Conservation (phyloP, 1,139 yeast genomes). For the Scheffersomyces titani region DNA sequence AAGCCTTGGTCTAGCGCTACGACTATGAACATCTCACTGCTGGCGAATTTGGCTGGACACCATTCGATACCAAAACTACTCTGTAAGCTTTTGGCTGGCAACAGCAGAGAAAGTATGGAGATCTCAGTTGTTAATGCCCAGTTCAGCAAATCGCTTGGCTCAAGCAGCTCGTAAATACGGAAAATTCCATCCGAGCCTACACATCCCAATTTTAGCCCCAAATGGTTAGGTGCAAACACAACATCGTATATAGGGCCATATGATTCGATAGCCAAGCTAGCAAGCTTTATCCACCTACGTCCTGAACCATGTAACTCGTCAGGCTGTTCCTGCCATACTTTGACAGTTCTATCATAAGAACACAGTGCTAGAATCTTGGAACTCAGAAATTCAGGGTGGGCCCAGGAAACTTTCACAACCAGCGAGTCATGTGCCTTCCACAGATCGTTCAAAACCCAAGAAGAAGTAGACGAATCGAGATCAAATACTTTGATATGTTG, state of each 20-base stretch:
- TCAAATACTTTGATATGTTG: conserved; percentile 89
- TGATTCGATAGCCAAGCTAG: conserved; percentile 74
- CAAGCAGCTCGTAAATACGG: conserved; percentile 84
- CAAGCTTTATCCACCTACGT: conserved; percentile 75
- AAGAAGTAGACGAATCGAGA: conserved; percentile 52
- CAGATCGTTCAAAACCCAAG: conserved; percentile 81
- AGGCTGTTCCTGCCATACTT: conserved; percentile 87
- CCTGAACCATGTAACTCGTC: conserved; percentile 77
- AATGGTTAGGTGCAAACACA: conserved; percentile 83
- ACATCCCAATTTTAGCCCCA: conserved; percentile 81
- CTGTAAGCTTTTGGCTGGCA: conserved; percentile 80
- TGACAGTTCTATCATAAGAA: conserved; percentile 85
- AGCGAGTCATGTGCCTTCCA: conserved; percentile 97
- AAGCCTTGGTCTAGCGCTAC: conserved; percentile 88
- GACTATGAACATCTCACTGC: conserved; percentile 75
- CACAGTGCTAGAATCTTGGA: conserved; percentile 74
- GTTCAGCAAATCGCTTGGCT: conserved; percentile 78
- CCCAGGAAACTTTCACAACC: conserved; percentile 83
- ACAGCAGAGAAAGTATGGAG: conserved; percentile 57
- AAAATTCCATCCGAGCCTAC: conserved; percentile 90
- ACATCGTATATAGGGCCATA: conserved; percentile 90
- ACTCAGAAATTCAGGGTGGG: conserved; percentile 91
- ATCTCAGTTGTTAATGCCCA: conserved; percentile 83
- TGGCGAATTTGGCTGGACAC: conserved; percentile 86
- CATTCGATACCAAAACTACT: conserved; percentile 86